Conservation (phyloP, 1,284 basidiomycete genomes). For the Apiotrichum gracile region DNA sequence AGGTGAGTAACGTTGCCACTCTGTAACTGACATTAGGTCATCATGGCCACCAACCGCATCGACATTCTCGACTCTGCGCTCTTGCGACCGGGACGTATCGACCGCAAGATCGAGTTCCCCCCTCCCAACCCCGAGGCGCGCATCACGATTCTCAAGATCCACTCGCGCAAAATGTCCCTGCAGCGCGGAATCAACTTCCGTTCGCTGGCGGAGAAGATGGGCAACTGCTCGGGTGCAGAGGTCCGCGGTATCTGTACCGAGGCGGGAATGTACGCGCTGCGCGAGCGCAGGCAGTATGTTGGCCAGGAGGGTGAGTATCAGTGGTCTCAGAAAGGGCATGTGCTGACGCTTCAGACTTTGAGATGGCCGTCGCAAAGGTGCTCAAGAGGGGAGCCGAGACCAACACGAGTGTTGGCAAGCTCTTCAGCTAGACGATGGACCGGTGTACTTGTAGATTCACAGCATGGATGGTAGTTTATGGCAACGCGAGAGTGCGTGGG, state of each 20-base stretch:
- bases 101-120: slow-evolving; percentile 98
- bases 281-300: slow-evolving; percentile 91
- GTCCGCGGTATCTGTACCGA: slow-evolving; percentile 98
- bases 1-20: slow-evolving; percentile 50
- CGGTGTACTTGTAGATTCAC: too few relatives aligned
- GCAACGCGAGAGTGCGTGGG: too few relatives aligned
- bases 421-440: slow-evolving; percentile 53
- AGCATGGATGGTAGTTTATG: too few relatives aligned
- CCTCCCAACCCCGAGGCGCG: slow-evolving; percentile 96
- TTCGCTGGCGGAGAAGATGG: slow-evolving; percentile 96
- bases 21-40: slow-evolving; percentile 52
- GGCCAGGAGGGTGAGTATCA: slow-evolving; percentile 63
- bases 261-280: slow-evolving; percentile 95
- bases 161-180: slow-evolving; percentile 97
- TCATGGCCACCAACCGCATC: slow-evolving; percentile 99
- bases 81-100: slow-evolving; percentile 91
- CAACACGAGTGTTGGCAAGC: slow-evolving; percentile 82
- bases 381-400: slow-evolving; percentile 88
- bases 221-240: slow-evolving; percentile 95
- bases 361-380: slow-evolving; percentile 95
- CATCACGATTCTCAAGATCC: slow-evolving; percentile 92
- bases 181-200: slow-evolving; percentile 96
- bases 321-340: too few relatives aligned
- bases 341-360: slow-evolving; percentile 60
- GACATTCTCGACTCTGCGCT: slow-evolving; percentile 95